Evolutionary conservation across 176 grass and related monocot species (phyloP), one percentile per base, ranked within the genome.

Genomic region (Musa acuminata): DNA sequence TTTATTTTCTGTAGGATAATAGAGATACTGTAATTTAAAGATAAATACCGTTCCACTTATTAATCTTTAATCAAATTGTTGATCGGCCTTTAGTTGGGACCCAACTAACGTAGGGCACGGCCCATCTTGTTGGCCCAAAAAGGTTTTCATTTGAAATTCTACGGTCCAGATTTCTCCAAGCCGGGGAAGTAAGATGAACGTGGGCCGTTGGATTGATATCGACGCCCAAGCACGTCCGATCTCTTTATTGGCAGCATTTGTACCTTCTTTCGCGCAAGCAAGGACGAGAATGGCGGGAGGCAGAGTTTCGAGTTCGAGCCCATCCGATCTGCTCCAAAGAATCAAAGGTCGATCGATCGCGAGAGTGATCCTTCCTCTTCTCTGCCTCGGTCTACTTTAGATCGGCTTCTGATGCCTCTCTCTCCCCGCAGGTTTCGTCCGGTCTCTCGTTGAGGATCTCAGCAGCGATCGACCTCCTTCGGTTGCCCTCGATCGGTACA

Each of bases 401-500:
- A 17, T 20, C 57, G 2, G 3, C 8, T 20, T 19, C 57, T 20
- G 19, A 60, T 60, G 2, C 57, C 13, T 24, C 20, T 53, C 50
- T 53, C 21, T 72, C 11, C 57, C 13, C 4, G 35, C 82, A 90
- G 84, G 81, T 20, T 88, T 96, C 11, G 89, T 96, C 23, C 63
- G 63, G 53, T 92, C 84, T 63, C 72, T 96, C 7, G 55, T 90
- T 3, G 51, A 77, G 19, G 84, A 89, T 73, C 50, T 92, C 35
- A 62, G 48, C 68, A 86, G 75, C 11, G 75, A 82, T 21, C 80
- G 88, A 9, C 88, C 82, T 60, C 85, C 86, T 64, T 87, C 80
- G 24, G 49, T 98, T 13, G 83, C 65, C 52, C 87, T 98, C 52
- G 72, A 89, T 78, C 88, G 90, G 63, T 93, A 89, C 75, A 79